phyloP scores from a whole-genome alignment of 306 rosid genomes.

The Quercus gilva region DNA sequence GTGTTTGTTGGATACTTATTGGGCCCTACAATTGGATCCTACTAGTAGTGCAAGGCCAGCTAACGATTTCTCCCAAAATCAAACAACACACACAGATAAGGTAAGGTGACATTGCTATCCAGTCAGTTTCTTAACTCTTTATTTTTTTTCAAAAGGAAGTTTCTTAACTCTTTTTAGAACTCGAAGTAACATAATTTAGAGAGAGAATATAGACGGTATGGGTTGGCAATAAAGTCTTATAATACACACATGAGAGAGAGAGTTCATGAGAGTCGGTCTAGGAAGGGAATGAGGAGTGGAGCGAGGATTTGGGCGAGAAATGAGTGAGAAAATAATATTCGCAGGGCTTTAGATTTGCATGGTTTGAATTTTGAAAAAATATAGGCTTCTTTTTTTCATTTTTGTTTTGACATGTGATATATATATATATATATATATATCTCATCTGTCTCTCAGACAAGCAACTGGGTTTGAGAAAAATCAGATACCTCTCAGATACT shows the following conservation, averaged over 20 bases:
- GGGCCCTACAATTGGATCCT: conserved; percentile 21
- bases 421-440: background rate
- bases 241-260: conserved; percentile 7
- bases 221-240: background rate
- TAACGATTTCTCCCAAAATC: conserved; percentile 17
- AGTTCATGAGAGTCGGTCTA: conserved; percentile 50
- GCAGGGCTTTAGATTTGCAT: conserved; percentile 54
- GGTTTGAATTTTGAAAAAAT: conserved; percentile 36
- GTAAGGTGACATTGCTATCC: conserved; percentile 29
- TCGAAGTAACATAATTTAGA: conserved; percentile 28
- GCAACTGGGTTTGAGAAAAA: conserved; percentile 43
- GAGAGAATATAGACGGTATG: conserved; percentile 16
- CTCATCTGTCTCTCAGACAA: conserved; percentile 52
- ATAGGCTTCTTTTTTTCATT: background rate
- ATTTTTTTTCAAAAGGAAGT: background rate
- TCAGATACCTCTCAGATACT: conserved; percentile 39
- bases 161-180: conserved; percentile 29
- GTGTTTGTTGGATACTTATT: background rate
- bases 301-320: conserved; percentile 63
- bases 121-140: conserved; percentile 19
- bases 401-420: background rate
- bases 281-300: conserved; percentile 52
- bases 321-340: conserved; percentile 22
- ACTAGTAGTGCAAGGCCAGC: conserved; percentile 6
- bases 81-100: conserved; percentile 24